Evolutionary conservation across 306 rosid genomes (phyloP).

Genomic region (Quercus suber): DNA sequence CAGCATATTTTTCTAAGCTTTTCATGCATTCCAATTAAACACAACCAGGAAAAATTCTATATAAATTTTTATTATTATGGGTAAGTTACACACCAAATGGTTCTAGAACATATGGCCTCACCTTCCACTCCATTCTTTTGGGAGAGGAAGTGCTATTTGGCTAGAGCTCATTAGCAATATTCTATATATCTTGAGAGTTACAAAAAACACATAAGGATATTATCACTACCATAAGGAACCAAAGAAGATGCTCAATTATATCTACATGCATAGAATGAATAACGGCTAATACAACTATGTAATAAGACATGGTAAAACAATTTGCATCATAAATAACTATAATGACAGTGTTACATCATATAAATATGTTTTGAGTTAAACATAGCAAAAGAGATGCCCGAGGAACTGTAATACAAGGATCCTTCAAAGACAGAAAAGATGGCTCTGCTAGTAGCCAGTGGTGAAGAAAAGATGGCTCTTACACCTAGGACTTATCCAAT

Average conservation of each 20-base stretch:
- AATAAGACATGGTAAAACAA: neutral
- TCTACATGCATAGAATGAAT: slow-evolving; percentile 1
- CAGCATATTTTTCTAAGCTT: neutral
- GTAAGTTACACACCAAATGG: too few relatives aligned
- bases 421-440: neutral
- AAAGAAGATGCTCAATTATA: neutral
- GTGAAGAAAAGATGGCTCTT: slow-evolving; percentile 2
- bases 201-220: neutral
- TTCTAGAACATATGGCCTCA: too few relatives aligned
- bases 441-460: neutral
- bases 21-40: slow-evolving; percentile 13
- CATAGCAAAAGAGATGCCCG: slow-evolving; percentile 1
- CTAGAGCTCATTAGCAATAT: too few relatives aligned
- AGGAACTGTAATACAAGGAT: neutral
- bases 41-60: slow-evolving; percentile 12
- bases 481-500: too few relatives aligned
- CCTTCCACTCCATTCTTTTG: too few relatives aligned
- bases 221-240: neutral
- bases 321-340: neutral
- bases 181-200: neutral
- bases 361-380: neutral
- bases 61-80: too few relatives aligned
- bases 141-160: too few relatives aligned
- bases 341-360: neutral
- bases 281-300: slow-evolving; percentile 3